phyloP scores from a whole-genome alignment of 2,329 filamentous ascomycete genomes.

The Verticillium albo-atrum region DNA sequence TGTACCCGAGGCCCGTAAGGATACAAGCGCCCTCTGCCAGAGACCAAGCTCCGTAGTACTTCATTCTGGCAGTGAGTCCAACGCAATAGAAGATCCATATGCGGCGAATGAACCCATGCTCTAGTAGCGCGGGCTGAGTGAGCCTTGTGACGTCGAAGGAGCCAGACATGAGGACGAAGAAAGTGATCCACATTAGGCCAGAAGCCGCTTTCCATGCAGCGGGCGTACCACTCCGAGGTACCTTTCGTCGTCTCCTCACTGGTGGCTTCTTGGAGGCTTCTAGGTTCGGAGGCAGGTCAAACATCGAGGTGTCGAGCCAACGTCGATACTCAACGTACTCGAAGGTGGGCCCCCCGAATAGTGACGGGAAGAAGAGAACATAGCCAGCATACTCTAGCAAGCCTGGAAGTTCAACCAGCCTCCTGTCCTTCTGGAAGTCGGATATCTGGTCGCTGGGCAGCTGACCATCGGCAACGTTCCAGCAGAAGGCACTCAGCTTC shows the following conservation, averaged over 20 bases:
- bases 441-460: constrained; percentile 76
- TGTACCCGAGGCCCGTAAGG: constrained; percentile 87
- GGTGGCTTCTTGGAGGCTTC: constrained; percentile 81
- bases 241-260: constrained; percentile 85
- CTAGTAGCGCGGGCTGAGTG: constrained; percentile 60
- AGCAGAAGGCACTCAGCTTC: constrained; percentile 95
- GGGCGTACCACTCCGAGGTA: constrained; percentile 84
- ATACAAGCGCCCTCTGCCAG: constrained; percentile 94
- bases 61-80: constrained; percentile 74
- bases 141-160: constrained; percentile 63
- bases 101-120: constrained; percentile 65
- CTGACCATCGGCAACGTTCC: constrained; percentile 93
- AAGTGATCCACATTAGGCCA: constrained; percentile 74
- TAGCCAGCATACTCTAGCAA: constrained; percentile 84
- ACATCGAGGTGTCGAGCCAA: constrained; percentile 94
- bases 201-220: constrained; percentile 70
- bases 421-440: constrained; percentile 79
- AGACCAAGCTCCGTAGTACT: constrained; percentile 96
- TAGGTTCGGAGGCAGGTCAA: constrained; percentile 75
- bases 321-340: constrained; percentile 89
- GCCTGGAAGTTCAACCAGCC: constrained; percentile 67
- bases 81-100: constrained; percentile 81
- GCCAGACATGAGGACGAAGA: constrained; percentile 68
- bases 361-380: constrained; percentile 89
- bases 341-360: constrained; percentile 88